phyloP scores from a whole-genome alignment of 192 early-diverging fungal genomes.

The Umbelopsis vinacea region DNA sequence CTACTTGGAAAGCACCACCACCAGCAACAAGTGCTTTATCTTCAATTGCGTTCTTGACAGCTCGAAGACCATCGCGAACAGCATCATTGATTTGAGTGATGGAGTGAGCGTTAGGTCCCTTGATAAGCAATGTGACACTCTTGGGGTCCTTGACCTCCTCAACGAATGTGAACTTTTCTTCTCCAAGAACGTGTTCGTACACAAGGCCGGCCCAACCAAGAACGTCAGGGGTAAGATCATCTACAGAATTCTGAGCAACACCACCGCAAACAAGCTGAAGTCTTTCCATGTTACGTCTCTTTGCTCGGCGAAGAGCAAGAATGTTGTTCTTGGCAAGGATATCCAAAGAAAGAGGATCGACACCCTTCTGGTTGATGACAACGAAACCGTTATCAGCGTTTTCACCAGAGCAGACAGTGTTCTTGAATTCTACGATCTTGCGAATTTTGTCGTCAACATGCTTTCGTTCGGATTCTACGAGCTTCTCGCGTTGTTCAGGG shows the following conservation, averaged over 20 bases:
- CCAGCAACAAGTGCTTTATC: slow-evolving; percentile 89
- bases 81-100: slow-evolving; percentile 97
- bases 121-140: slow-evolving; percentile 93
- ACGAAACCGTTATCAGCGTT: slow-evolving; percentile 89
- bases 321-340: slow-evolving; percentile 95
- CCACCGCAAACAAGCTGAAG: slow-evolving; percentile 96
- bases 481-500: slow-evolving; percentile 97
- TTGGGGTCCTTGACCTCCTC: slow-evolving; percentile 92
- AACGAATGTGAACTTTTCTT: slow-evolving; percentile 99
- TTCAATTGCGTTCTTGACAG: slow-evolving; percentile 98
- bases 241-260: slow-evolving; percentile 96
- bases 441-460: slow-evolving; percentile 94
- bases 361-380: slow-evolving; percentile 99
- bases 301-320: slow-evolving; percentile 93
- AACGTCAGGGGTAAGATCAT: slow-evolving; percentile 84
- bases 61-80: slow-evolving; percentile 95
- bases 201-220: slow-evolving; percentile 92
- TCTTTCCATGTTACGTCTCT: slow-evolving; percentile 99
- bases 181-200: slow-evolving; percentile 96
- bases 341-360: slow-evolving; percentile 97
- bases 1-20: slow-evolving; percentile 96
- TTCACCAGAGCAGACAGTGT: slow-evolving; percentile 83
- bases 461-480: slow-evolving; percentile 96
- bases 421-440: slow-evolving; percentile 97
- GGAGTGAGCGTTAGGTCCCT: slow-evolving; percentile 92